These are phyloP conservation scores for Fusarium nelsonii DNA, from an alignment of 2,329 filamentous ascomycete species.

Conservation along the genomic window DNA sequence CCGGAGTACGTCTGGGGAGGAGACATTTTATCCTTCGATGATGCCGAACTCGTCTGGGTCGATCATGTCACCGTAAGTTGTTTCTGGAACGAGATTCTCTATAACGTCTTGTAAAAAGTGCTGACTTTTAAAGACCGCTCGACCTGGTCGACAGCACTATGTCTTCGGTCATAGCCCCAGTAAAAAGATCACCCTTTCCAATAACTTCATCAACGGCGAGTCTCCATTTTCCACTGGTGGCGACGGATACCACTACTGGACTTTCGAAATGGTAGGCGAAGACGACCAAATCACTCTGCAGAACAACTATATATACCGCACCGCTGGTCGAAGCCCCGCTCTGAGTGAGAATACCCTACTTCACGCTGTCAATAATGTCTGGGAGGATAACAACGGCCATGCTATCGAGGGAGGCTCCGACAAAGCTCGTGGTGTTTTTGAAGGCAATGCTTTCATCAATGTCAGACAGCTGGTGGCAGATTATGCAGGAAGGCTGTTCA, in stretches of 20 bases:
- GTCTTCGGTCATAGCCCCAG: constrained; percentile 7
- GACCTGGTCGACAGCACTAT: constrained; percentile 11
- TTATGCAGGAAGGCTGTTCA: not conserved
- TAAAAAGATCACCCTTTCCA: constrained; percentile 8
- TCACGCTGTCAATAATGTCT: constrained; percentile 15
- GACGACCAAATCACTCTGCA: constrained; percentile 62
- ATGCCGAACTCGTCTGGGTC: constrained; percentile 17
- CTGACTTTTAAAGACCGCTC: not conserved
- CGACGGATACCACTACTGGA: constrained; percentile 70
- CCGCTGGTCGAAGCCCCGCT: constrained; percentile 1
- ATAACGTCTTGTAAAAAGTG: too few species aligned
- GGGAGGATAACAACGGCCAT: constrained; percentile 10
- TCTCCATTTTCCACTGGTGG: constrained; percentile 58
- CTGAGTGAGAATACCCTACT: constrained; percentile 13
- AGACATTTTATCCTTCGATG: not conserved
- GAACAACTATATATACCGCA: constrained; percentile 64
- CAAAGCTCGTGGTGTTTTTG: not conserved
- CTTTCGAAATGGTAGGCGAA: constrained; percentile 67
- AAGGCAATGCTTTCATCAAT: constrained; percentile 15
- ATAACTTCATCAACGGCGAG: constrained; percentile 9
- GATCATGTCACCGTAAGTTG: constrained; percentile 7
- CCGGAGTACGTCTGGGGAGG: constrained; percentile 5
- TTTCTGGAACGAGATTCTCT: too few species aligned
- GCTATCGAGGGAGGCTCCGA: not conserved
- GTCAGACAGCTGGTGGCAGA: not conserved